Conservation (phyloP, 768 basidiomycete genomes). For the Suillus discolor region DNA sequence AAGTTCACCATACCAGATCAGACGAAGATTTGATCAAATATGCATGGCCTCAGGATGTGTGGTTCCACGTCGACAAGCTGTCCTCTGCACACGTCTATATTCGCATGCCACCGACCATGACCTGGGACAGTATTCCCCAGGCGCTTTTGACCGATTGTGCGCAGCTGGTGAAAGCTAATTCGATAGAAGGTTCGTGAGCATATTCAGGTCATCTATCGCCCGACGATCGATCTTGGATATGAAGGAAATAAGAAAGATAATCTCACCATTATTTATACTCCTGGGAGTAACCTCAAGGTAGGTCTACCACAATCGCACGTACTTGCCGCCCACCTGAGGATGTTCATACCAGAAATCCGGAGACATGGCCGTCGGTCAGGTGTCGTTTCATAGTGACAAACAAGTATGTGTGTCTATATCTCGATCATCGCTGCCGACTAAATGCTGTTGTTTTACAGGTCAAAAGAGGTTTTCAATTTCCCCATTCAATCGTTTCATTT, state of each 20-base stretch:
- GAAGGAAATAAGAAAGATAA: conserved; percentile 96
- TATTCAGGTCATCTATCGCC: neutral
- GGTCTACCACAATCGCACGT: neutral
- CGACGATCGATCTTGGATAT: neutral
- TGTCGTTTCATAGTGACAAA: conserved; percentile 93
- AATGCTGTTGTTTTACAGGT: conserved; percentile 48
- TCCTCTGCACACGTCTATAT: conserved; percentile 97
- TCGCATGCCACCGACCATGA: conserved; percentile 80
- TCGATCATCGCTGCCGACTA: neutral
- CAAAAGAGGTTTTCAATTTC: conserved; percentile 60
- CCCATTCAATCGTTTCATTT: neutral
- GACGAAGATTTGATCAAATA: conserved; percentile 96
- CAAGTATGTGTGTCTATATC: conserved; percentile 45
- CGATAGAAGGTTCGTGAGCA: conserved; percentile 76
- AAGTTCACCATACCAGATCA: conserved; percentile 38
- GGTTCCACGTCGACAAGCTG: conserved; percentile 98
- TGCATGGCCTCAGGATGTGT: conserved; percentile 85
- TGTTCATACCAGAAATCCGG: conserved; percentile 82
- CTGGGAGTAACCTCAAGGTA: conserved; percentile 90
- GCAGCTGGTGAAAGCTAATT: conserved; percentile 97
- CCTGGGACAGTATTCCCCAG: conserved; percentile 88
- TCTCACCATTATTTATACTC: conserved; percentile 92
- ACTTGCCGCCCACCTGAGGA: conserved; percentile 6
- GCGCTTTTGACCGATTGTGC: conserved; percentile 81
- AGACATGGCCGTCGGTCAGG: conserved; percentile 96